Base-by-base conservation (phyloP, 192 early-diverging fungal genomes). In the Entomortierella beljakovae region DNA sequence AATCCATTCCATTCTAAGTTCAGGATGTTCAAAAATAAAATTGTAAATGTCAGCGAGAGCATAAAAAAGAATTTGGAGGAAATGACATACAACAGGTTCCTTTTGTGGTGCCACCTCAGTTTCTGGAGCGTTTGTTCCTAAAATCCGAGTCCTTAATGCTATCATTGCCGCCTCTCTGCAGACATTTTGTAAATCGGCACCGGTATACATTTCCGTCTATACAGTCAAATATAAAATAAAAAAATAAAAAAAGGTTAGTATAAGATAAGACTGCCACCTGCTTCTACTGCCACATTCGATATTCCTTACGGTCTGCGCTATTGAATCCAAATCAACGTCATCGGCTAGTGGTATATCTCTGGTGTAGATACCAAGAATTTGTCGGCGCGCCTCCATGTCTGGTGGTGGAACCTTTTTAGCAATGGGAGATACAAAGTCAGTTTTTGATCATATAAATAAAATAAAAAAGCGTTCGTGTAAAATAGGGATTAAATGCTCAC, bases 141-240 rank as follows among this genome's bases (percentile, higher is more conserved):
- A 32, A 26, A 70, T 54, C 8, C 75, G 57, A 5, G 75, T 61
- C n/a, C 75, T 58, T 46, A 86, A 59, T 1, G 81, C 81, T 43
- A 84, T 84, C 71, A 86, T 70, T 7, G 83, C 88, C 8, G 84
- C 85, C 69, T 88, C 85, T 50, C 85, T 80, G 51, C 83, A 85
- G 34, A 90, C 82, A 54, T 86, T 88, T 61, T 87, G 83, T 23
- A 87, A 57, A 66, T 86, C 85, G 2, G 85, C 83, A 13, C 85
- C 81, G n/a, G 84, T 84, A 60, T 85, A 88, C 38, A 84, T 61
- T 16, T 87, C 82, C 0, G 88, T 88, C 87, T 89, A 74, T 57
- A 33, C n/a, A 32, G 11, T 11, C 18, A 2, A 22, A 22, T 13
- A 6, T 7, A 38, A 16, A 15, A 73, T 54, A 23, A 40, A 3